Base-by-base conservation (phyloP, 2,329 filamentous ascomycete genomes). In the Hymenoscyphus linearis region DNA sequence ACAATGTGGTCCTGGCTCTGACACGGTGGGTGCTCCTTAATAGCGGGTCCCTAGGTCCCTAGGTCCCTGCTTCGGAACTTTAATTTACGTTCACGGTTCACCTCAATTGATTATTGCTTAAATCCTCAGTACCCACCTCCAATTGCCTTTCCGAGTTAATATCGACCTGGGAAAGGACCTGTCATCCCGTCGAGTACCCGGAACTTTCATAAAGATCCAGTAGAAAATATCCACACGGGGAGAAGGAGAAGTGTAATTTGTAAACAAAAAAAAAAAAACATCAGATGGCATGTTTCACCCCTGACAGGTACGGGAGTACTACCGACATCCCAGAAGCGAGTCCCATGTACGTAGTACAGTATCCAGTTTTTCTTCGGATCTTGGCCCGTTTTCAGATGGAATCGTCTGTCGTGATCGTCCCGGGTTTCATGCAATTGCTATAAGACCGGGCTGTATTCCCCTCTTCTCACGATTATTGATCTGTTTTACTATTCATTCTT, bases 401-500 rank as follows among this genome's bases (percentile, higher is more conserved):
- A 57, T 57, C 37, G 55, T 50, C 13, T 57, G n/a, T 34, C 36
- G 18, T 57, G 55, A 57, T 57, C 55, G 37, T 7, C 36, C n/a
- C 2, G 10, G 40, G 22, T 47, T 47, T 57, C 37, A 26, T n/a
- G 36, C 36, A n/a, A 16, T 57, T 50, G 31, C 55, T 47, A 47
- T 47, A 47, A 57, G 37, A 57, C 16, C 16, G 9, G 25, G 4
- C 12, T n/a, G 22, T 31, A 44, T 40, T n/a, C 13, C 14, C 55
- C 37, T 16, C 16, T 57, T 36, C n/a, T 22, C 18, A 18, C 9
- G 16, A 10, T n/a, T 37, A 35, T 57, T 26, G 5, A 26, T 47
- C 31, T 10, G 25, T 47, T 47, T 25, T 9, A 27, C 47, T 50
- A 47, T 47, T 47, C 40, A 47, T 47, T 47, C 40, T 16, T 47